Evolutionary conservation across 768 basidiomycete genomes (phyloP).

Genomic region (Obba rivulosa): DNA sequence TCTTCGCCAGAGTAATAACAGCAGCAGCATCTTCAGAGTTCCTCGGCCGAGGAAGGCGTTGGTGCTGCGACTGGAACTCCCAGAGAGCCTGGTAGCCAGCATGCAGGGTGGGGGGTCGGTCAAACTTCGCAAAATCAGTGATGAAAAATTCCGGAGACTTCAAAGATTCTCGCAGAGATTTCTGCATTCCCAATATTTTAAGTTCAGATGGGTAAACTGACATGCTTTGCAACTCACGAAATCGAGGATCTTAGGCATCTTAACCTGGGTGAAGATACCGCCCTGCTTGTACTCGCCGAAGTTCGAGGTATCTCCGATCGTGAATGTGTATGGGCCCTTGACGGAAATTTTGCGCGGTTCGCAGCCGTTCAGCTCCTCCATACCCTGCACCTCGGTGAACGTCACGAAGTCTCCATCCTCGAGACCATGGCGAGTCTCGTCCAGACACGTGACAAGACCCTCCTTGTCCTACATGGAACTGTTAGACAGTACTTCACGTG

Average conservation of each 20-base stretch:
- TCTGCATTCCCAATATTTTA: conserved; percentile 42
- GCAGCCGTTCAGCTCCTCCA: conserved; percentile 85
- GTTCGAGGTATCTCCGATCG: conserved; percentile 85
- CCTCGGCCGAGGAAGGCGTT: conserved; percentile 75
- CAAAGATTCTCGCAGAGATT: conserved; percentile 86
- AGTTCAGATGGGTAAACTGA: not conserved
- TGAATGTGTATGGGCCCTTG: conserved; percentile 97
- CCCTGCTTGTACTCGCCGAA: conserved; percentile 77
- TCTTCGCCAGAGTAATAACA: conserved; percentile 75
- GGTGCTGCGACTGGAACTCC: conserved; percentile 58
- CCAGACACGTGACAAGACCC: conserved; percentile 92
- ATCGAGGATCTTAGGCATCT: conserved; percentile 95
- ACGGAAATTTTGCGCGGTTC: conserved; percentile 89
- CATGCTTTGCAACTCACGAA: conserved; percentile 58
- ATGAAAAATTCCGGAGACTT: conserved; percentile 82
- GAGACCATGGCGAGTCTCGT: conserved; percentile 96
- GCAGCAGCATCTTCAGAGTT: conserved; percentile 73
- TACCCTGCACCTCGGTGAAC: conserved; percentile 93
- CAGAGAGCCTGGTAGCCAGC: conserved; percentile 93
- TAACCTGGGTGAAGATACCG: conserved; percentile 96
- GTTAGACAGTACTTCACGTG: no score
- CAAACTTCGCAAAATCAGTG: conserved; percentile 97
- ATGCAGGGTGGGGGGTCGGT: conserved; percentile 86
- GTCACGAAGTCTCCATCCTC: conserved; percentile 98
- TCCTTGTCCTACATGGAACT: conserved; percentile 57